Conservation (phyloP, 192 early-diverging fungal genomes). For the Umbelopsis sp. region DNA sequence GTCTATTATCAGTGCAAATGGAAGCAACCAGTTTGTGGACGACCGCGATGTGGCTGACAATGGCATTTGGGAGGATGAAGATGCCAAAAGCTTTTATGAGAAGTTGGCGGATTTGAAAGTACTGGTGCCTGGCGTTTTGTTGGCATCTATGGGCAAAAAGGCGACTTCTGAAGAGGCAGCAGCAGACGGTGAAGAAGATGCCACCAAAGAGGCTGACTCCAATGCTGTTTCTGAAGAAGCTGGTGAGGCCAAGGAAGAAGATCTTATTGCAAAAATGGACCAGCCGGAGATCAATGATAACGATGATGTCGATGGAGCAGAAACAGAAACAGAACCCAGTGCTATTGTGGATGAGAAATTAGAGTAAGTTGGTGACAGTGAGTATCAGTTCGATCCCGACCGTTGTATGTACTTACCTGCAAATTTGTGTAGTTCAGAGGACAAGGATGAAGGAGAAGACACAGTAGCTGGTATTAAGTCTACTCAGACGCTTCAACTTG, state of each 20-base stretch:
- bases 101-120: constrained; percentile 76
- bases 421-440: background rate
- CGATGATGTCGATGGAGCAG: constrained; percentile 17
- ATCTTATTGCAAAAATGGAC: background rate
- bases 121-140: constrained; percentile 82
- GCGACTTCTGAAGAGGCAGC: constrained; percentile 35
- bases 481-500: constrained; percentile 52
- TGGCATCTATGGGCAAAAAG: constrained; percentile 58
- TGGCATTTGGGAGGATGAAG: constrained; percentile 93
- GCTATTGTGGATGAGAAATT: constrained; percentile 33
- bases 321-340: constrained; percentile 27
- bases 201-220: constrained; percentile 1
- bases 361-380: constrained; percentile 11
- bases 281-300: constrained; percentile 30
- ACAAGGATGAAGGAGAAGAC: constrained; percentile 48
- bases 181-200: constrained; percentile 26
- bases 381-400: too few relatives aligned
- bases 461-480: constrained; percentile 27
- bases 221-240: constrained; percentile 25
- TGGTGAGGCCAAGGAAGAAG: constrained; percentile 23
- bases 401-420: background rate
- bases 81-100: constrained; percentile 89
- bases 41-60: constrained; percentile 43
- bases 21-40: constrained; percentile 31
- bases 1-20: constrained; percentile 42